Conservation (phyloP, 169 alveolate species). For the Ichthyophthirius multifiliis region DNA sequence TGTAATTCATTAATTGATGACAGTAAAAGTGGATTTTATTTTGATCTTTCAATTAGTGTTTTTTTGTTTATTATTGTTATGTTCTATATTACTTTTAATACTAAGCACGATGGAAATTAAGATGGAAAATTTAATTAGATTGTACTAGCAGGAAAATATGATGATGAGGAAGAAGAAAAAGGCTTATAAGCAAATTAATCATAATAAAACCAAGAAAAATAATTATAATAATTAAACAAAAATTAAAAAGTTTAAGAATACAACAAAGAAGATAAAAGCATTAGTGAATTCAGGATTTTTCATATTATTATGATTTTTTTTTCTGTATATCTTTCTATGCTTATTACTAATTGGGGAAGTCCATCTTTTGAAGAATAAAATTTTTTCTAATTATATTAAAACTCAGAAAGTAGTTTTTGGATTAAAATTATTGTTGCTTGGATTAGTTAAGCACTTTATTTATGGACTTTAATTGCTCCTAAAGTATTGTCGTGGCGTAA, state of each 20-base stretch:
- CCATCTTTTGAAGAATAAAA: neutral
- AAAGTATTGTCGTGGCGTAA: no score
- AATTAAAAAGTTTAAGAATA: neutral
- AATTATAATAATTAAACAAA: neutral
- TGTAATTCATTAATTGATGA: conserved; percentile 11
- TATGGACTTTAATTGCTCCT: conserved; percentile 42
- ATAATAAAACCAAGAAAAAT: neutral
- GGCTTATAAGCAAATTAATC: neutral
- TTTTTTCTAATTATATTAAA: conserved; percentile 10
- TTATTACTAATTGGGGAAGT: conserved; percentile 33
- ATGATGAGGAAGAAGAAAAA: conserved; percentile 15
- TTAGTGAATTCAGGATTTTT: neutral
- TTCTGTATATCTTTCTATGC: conserved; percentile 9
- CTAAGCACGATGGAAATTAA: neutral
- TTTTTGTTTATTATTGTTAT: neutral
- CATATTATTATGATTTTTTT: conserved; percentile 21
- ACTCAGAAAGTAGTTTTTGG: conserved; percentile 19
- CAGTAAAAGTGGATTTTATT: conserved; percentile 5
- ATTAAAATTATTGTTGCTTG: conserved; percentile 30
- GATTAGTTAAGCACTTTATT: conserved; percentile 14
- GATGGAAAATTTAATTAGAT: neutral
- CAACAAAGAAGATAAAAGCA: neutral
- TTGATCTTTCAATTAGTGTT: conserved; percentile 2
- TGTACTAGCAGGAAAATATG: neutral
- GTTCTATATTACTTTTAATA: conserved; percentile 24